Conservation (phyloP, 176 grass and related monocot genomes). For the Oryza longistaminata region DNA sequence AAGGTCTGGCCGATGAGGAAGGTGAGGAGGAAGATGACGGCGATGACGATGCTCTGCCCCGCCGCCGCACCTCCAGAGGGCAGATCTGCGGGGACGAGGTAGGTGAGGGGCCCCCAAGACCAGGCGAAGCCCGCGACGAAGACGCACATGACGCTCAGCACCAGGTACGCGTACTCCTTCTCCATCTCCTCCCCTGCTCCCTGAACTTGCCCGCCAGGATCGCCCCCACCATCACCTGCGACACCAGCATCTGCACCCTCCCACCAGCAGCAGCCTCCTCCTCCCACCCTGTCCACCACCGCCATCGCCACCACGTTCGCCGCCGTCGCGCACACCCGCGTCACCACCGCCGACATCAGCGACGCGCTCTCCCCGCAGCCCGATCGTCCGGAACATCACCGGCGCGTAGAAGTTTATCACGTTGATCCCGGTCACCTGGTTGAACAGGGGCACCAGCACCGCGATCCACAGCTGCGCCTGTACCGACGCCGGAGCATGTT, state of each 20-base stretch:
- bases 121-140: slow-evolving; percentile 70
- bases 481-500: slow-evolving; percentile 56
- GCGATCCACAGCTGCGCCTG: slow-evolving; percentile 76
- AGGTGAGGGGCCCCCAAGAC: slow-evolving; percentile 78
- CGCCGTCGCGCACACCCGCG: slow-evolving; percentile 57
- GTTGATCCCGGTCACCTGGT: slow-evolving; percentile 76
- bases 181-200: slow-evolving; percentile 65
- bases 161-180: slow-evolving; percentile 63
- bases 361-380: slow-evolving; percentile 71
- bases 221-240: slow-evolving; percentile 54
- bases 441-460: slow-evolving; percentile 68
- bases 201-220: slow-evolving; percentile 60
- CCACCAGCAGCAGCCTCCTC: slow-evolving; percentile 54
- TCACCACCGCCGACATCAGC: slow-evolving; percentile 66
- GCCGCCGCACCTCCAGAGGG: slow-evolving; percentile 69
- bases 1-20: slow-evolving; percentile 84
- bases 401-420: slow-evolving; percentile 89
- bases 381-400: slow-evolving; percentile 79
- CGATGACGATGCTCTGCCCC: slow-evolving; percentile 66
- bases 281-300: slow-evolving; percentile 60
- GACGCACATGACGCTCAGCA: slow-evolving; percentile 59
- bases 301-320: slow-evolving; percentile 71
- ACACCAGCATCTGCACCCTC: slow-evolving; percentile 70
- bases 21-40: slow-evolving; percentile 55
- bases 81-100: slow-evolving; percentile 71